These are phyloP conservation scores for Stagonosporopsis chrysanthemi DNA, from an alignment of 2,329 filamentous ascomycete species.

Conservation along the genomic window DNA sequence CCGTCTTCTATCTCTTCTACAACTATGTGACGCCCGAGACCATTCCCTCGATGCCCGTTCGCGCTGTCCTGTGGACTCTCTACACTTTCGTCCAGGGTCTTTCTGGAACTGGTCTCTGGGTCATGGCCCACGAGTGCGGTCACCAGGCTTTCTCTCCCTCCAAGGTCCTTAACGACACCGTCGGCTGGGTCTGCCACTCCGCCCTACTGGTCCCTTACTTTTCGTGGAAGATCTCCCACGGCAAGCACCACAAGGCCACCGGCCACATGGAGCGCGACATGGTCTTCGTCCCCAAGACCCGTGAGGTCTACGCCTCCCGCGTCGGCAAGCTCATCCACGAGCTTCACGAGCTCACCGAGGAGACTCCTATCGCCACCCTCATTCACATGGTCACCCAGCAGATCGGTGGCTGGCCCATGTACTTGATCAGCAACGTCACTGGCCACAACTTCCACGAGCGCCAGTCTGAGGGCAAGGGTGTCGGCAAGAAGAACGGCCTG, in stretches of 20 bases:
- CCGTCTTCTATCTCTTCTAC: constrained; percentile 88
- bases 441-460: constrained; percentile 94
- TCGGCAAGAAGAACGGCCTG: constrained; percentile 87
- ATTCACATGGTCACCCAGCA: constrained; percentile 81
- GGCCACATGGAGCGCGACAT: constrained; percentile 98
- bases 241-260: constrained; percentile 99
- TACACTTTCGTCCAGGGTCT: constrained; percentile 88
- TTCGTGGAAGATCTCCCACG: constrained; percentile 99
- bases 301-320: constrained; percentile 78
- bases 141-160: constrained; percentile 97
- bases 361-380: constrained; percentile 86
- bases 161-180: constrained; percentile 86
- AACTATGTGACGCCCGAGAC: constrained; percentile 86
- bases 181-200: constrained; percentile 92
- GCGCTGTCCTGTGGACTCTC: constrained; percentile 70
- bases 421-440: constrained; percentile 89
- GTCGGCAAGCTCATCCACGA: constrained; percentile 80
- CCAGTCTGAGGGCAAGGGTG: constrained; percentile 91
- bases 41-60: constrained; percentile 72
- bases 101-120: constrained; percentile 93
- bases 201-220: constrained; percentile 93
- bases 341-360: constrained; percentile 87
- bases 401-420: constrained; percentile 90
- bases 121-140: constrained; percentile 96
- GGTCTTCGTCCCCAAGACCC: constrained; percentile 96